Evolutionary conservation across 1,284 basidiomycete genomes (phyloP), one percentile per base, ranked within the genome.

Genomic region (Ceratobasidium sp.): DNA sequence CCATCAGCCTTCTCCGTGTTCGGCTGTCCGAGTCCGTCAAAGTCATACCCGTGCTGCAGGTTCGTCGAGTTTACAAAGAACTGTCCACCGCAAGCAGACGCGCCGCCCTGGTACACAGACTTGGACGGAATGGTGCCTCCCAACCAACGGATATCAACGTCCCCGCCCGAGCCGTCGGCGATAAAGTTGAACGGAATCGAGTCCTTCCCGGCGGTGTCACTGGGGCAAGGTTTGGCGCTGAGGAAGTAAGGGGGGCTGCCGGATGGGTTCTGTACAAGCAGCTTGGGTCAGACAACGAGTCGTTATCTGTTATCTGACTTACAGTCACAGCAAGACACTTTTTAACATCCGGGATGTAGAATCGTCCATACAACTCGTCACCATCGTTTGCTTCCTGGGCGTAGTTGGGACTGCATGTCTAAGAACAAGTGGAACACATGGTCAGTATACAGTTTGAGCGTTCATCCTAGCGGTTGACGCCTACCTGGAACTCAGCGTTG

Each of bases 131-230:
- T 62, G 2, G 59, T 43, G 6, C 39, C 39, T 41, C 59, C 59
- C 37, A 46, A 16, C 59, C 59, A 62, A 16, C 59, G 59, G 37
- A 62, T 62, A 31, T 62, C 59, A 37, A 62, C 34, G 9, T 62
- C 59, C 5, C 39, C 59, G 14, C 39, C 59, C 1, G 59, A 22
- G 1, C 9, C 59, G 27, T 59, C 59, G 7, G 59, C 3, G 6
- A 43, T n/a, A 62, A 62, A 62, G 22, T 62, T 62, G 59, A 62
- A 62, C 5, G 59, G 59, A 9, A 62, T 62, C 5, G 59, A 62
- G 4, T 9, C n/a, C 37, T 43, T 24, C 7, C 7, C n/a, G 2
- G 59, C n/a, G 37, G 43, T 62, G 11, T 62, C 37, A 24, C 37
- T 46, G n/a, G 59, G 59, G n/a, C 59, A 62, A 1, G 34, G 11